A percentile compares a stretch with the other conserved stretches of the same genome.
Evolutionary conservation across 1,139 yeast species (phyloP).

Genomic region (Zygosaccharomyces pseudobailii): DNA sequence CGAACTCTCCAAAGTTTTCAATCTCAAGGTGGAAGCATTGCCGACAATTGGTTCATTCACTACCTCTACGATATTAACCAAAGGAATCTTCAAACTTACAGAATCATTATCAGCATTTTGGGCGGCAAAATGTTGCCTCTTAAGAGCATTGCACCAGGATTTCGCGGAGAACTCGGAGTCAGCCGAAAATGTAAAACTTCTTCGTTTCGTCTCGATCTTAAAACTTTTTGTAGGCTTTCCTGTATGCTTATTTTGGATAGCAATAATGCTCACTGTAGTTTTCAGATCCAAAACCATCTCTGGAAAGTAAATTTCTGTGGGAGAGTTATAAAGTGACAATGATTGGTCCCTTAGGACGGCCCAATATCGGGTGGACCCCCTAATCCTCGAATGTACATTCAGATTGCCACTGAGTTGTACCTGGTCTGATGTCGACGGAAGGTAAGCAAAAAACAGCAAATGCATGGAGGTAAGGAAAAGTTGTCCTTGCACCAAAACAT

Average conservation of each 20-base stretch:
- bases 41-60: constrained; percentile 51
- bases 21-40: constrained; percentile 42
- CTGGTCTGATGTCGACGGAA: constrained; percentile 48
- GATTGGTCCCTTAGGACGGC: constrained; percentile 69
- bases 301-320: constrained; percentile 83
- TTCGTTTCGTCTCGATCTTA: constrained; percentile 51
- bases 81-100: constrained; percentile 73
- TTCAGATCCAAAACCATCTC: constrained; percentile 66
- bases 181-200: constrained; percentile 62
- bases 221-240: constrained; percentile 36
- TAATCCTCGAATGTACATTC: constrained; percentile 25
- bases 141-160: constrained; percentile 72
- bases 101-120: constrained; percentile 60
- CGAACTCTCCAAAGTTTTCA: constrained; percentile 48
- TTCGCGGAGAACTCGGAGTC: constrained; percentile 71
- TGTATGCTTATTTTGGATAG: constrained; percentile 14
- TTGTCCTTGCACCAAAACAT: constrained; percentile 83
- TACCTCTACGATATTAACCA: constrained; percentile 59
- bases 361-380: constrained; percentile 53
- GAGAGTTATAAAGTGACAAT: constrained; percentile 60
- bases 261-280: constrained; percentile 56
- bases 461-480: constrained; percentile 62
- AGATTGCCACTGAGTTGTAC: constrained; percentile 33
- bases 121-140: constrained; percentile 71
- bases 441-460: constrained; percentile 71